A percentile compares a stretch with the other conserved stretches of the same genome.
phyloP scores from a whole-genome alignment of 2,329 filamentous ascomycete species.

The Talaromyces sp. region DNA sequence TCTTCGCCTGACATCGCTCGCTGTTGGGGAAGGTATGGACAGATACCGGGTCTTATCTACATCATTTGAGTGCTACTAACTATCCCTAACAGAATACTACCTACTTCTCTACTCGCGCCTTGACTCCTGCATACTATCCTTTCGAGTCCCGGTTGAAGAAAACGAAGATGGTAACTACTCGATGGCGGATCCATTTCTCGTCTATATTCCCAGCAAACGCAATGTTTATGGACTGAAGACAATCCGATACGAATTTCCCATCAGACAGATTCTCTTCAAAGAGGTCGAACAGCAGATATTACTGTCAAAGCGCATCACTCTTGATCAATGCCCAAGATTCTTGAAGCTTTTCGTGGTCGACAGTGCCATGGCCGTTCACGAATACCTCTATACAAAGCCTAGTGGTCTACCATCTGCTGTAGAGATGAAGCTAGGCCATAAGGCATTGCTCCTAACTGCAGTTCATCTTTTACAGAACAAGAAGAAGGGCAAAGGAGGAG shows the following conservation, averaged over 20 bases:
- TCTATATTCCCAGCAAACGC: conserved; percentile 28
- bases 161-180: conserved; percentile 23
- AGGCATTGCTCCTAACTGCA: conserved; percentile 26
- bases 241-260: conserved; percentile 19
- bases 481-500: conserved; percentile 2
- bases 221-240: conserved; percentile 16
- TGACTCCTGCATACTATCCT: conserved; percentile 31
- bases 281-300: conserved; percentile 26
- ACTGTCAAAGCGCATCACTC: conserved; percentile 18
- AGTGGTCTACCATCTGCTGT: conserved; percentile 18
- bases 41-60: neutral
- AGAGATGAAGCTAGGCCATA: conserved; percentile 19
- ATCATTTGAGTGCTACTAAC: conserved; percentile 3
- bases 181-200: conserved; percentile 32
- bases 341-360: conserved; percentile 37
- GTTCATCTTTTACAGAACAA: conserved; percentile 16
- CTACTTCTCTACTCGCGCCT: conserved; percentile 41
- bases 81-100: conserved; percentile 31
- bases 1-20: conserved; percentile 39
- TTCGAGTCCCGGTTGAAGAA: conserved; percentile 29
- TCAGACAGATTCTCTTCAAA: conserved; percentile 34
- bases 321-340: conserved; percentile 26
- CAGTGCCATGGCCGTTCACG: conserved; percentile 32
- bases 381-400: conserved; percentile 31
- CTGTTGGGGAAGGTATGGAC: conserved; percentile 32